Conservation (phyloP, 2,329 filamentous ascomycete genomes). For the Cryphonectria naterciae region DNA sequence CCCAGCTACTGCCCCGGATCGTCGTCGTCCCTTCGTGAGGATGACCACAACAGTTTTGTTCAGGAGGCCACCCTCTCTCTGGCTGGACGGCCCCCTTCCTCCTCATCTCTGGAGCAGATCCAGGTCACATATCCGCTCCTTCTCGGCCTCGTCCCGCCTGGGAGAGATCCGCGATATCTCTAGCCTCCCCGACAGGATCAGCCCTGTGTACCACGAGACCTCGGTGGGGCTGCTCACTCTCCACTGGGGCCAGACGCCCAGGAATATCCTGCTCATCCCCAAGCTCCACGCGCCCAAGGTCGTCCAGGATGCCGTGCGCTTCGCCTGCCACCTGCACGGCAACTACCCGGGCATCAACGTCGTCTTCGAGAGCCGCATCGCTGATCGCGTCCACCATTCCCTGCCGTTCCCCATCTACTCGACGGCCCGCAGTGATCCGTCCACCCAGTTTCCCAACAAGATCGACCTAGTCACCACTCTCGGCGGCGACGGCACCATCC, state of each 20-base stretch:
- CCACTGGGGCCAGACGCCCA: constrained; percentile 57
- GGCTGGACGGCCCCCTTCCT: background rate
- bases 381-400: constrained; percentile 69
- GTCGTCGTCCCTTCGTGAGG: background rate
- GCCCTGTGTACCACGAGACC: constrained; percentile 67
- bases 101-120: background rate
- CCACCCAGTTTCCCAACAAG: constrained; percentile 69
- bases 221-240: constrained; percentile 57
- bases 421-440: constrained; percentile 49
- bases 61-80: constrained; percentile 19
- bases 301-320: constrained; percentile 55
- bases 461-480: constrained; percentile 89
- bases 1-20: background rate
- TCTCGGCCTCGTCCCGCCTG: constrained; percentile 53
- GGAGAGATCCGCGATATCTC: constrained; percentile 55
- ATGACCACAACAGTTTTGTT: constrained; percentile 19
- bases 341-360: constrained; percentile 83
- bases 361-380: constrained; percentile 79
- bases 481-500: constrained; percentile 89
- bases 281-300: constrained; percentile 62
- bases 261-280: constrained; percentile 61
- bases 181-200: constrained; percentile 57
- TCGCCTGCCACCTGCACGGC: constrained; percentile 72
- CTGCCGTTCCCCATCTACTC: constrained; percentile 77
- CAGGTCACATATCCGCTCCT: constrained; percentile 39